Evolutionary conservation across 495 filamentous ascomycete genomes (phyloP).

Genomic region (Geoglossum glabrum): DNA sequence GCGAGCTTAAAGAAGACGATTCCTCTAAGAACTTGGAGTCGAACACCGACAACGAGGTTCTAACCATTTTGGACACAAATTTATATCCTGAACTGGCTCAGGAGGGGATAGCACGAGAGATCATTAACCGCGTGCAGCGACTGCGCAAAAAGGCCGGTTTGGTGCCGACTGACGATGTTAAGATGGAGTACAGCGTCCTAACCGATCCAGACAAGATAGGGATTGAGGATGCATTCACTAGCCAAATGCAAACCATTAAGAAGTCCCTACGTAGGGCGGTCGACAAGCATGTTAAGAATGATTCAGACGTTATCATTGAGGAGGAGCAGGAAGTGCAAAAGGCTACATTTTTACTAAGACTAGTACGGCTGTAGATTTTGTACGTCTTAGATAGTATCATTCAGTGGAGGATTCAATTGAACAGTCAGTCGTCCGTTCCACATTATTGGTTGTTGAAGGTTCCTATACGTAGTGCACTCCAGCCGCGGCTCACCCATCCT

Average conservation of each 20-base stretch:
- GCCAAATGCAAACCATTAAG: conserved; percentile 44
- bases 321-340: conserved; percentile 84
- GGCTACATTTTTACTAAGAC: conserved; percentile 63
- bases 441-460: too few relatives aligned
- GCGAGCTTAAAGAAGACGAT: conserved; percentile 50
- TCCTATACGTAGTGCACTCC: too few relatives aligned
- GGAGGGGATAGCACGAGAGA: conserved; percentile 60
- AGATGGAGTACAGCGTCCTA: conserved; percentile 63
- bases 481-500: too few relatives aligned
- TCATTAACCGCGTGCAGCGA: conserved; percentile 66
- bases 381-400: not conserved
- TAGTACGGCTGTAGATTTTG: conserved; percentile 46
- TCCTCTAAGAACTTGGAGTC: conserved; percentile 53
- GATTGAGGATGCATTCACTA: conserved; percentile 51
- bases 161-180: conserved; percentile 63
- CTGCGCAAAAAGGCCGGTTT: conserved; percentile 68
- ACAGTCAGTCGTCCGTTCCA: too few relatives aligned
- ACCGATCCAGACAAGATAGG: conserved; percentile 60
- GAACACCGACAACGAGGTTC: conserved; percentile 66
- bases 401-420: too few relatives aligned
- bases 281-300: conserved; percentile 46
- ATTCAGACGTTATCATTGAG: conserved; percentile 44
- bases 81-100: conserved; percentile 53
- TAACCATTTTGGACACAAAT: conserved; percentile 60
- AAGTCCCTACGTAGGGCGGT: conserved; percentile 65